Evolutionary conservation across 2,329 filamentous ascomycete genomes (phyloP).

Genomic region (Didymella lethalis): DNA sequence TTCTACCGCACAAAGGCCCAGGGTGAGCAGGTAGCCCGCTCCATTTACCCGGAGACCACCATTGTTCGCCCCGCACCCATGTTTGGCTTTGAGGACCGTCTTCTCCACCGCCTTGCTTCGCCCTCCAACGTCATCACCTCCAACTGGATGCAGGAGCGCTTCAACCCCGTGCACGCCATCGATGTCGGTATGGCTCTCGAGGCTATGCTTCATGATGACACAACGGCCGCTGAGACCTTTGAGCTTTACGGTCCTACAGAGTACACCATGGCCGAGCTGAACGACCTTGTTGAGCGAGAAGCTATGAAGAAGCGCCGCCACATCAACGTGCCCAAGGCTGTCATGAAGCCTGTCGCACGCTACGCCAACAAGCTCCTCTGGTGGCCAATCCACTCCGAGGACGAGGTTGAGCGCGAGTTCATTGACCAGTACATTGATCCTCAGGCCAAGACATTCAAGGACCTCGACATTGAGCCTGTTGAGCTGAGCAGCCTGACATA

Average conservation of each 20-base stretch:
- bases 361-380: slow-evolving; percentile 83
- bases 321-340: slow-evolving; percentile 84
- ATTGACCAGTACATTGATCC: slow-evolving; percentile 92
- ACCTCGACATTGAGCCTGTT: slow-evolving; percentile 86
- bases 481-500: slow-evolving; percentile 89
- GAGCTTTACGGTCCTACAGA: slow-evolving; percentile 94
- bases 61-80: slow-evolving; percentile 93
- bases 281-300: slow-evolving; percentile 86
- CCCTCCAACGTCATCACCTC: slow-evolving; percentile 83
- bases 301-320: slow-evolving; percentile 89
- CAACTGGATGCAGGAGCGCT: slow-evolving; percentile 92
- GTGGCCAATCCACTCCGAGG: slow-evolving; percentile 84
- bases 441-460: slow-evolving; percentile 92
- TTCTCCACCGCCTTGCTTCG: slow-evolving; percentile 84
- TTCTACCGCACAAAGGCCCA: slow-evolving; percentile 92
- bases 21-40: slow-evolving; percentile 83
- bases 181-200: slow-evolving; percentile 91
- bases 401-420: slow-evolving; percentile 91
- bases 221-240: slow-evolving; percentile 86
- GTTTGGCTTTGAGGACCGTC: slow-evolving; percentile 93
- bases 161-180: slow-evolving; percentile 89
- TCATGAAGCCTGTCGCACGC: slow-evolving; percentile 78
- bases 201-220: slow-evolving; percentile 89
- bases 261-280: slow-evolving; percentile 88
- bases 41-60: slow-evolving; percentile 95